These are phyloP conservation scores for Candolleomyces aberdarensis DNA, from an alignment of 768 basidiomycete species.

Conservation along the genomic window DNA sequence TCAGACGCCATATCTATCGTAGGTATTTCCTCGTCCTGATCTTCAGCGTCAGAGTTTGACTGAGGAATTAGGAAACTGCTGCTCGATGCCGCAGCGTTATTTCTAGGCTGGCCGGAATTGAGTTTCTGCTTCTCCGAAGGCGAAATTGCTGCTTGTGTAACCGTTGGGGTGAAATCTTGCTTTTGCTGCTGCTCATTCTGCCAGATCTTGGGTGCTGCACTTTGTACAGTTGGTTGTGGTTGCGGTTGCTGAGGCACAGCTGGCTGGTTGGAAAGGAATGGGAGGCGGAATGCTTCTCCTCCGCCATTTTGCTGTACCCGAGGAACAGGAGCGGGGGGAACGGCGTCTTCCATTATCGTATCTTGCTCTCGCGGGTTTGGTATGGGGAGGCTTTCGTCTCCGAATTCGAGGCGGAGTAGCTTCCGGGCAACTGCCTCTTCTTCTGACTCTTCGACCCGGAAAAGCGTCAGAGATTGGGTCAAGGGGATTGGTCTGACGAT, in stretches of 20 bases:
- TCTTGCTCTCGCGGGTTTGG: slow-evolving; percentile 16
- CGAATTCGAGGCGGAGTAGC: slow-evolving; percentile 33
- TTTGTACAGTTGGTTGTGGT: not conserved
- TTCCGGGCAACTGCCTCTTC: slow-evolving; percentile 55
- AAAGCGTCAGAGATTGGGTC: slow-evolving; percentile 59
- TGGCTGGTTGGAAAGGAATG: not conserved
- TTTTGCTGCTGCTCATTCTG: too few species aligned
- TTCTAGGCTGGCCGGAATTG: too few species aligned
- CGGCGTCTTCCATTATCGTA: slow-evolving; percentile 21
- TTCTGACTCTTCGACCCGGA: slow-evolving; percentile 57
- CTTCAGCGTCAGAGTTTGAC: slow-evolving; percentile 27
- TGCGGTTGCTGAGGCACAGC: not conserved
- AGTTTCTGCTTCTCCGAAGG: too few species aligned
- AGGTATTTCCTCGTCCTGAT: slow-evolving; percentile 76
- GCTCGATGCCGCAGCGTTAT: too few species aligned
- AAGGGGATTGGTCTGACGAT: slow-evolving; percentile 65
- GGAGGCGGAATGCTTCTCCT: not conserved
- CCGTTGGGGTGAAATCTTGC: too few species aligned
- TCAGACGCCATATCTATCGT: slow-evolving; percentile 77
- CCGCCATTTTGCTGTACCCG: not conserved
- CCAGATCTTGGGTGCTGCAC: too few species aligned
- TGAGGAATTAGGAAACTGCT: not conserved
- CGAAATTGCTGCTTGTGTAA: too few species aligned
- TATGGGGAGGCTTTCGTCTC: slow-evolving; percentile 5
- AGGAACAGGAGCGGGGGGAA: slow-evolving; percentile 1